These are phyloP conservation scores for Paraphaeosphaeria minitans DNA, from an alignment of 2,329 filamentous ascomycete species.

Conservation along the genomic window DNA sequence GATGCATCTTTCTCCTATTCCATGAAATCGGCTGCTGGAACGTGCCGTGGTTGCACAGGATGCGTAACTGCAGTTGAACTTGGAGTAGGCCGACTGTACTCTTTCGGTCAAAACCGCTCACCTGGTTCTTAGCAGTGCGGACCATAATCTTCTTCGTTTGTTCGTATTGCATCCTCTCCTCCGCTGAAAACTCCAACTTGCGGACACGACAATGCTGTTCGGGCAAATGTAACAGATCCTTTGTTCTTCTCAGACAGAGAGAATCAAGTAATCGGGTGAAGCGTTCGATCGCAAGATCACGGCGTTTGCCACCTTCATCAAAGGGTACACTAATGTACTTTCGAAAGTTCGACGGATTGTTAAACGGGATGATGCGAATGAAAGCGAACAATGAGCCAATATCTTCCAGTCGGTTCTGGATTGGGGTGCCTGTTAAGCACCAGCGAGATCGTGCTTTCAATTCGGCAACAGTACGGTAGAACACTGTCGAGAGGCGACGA, in stretches of 20 bases:
- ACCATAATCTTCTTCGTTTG: constrained; percentile 44
- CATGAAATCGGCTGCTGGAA: constrained; percentile 54
- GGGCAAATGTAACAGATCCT: constrained; percentile 49
- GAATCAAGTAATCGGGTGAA: constrained; percentile 42
- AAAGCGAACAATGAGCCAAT: constrained; percentile 59
- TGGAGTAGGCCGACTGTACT: constrained; percentile 55
- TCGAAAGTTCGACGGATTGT: constrained; percentile 50
- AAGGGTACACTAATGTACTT: constrained; percentile 53
- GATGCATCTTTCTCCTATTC: constrained; percentile 41
- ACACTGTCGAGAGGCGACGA: constrained; percentile 53
- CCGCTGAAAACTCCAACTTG: constrained; percentile 40
- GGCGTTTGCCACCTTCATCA: constrained; percentile 31
- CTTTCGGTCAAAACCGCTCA: constrained; percentile 41
- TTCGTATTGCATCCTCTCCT: constrained; percentile 37
- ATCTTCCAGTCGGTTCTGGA: constrained; percentile 61
- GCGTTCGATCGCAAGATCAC: constrained; percentile 24
- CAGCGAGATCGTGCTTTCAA: constrained; percentile 55
- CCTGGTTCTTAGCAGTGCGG: constrained; percentile 47
- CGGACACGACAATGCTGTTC: constrained; percentile 28
- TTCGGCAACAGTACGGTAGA: constrained; percentile 51
- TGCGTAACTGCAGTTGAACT: constrained; percentile 52
- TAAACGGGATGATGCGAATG: constrained; percentile 51
- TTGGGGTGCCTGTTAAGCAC: constrained; percentile 48
- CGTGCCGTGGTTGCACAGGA: constrained; percentile 59
- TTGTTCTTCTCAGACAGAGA: constrained; percentile 52